Evolutionary conservation across 768 basidiomycete genomes (phyloP).

Genomic region (Kwoniella europaea): DNA sequence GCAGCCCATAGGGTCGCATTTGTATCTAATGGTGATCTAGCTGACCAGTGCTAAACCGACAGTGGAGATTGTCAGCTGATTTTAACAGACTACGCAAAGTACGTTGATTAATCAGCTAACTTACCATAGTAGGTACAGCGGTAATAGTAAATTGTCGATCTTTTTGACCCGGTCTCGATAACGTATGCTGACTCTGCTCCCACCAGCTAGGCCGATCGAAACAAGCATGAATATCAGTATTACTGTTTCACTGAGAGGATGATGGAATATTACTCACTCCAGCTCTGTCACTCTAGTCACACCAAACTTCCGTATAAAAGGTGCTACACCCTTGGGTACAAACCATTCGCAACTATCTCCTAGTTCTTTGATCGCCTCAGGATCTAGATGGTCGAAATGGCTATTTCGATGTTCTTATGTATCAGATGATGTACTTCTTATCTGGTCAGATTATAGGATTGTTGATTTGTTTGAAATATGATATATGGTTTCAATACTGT

Average conservation of each 20-base stretch:
- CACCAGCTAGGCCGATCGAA: conserved; percentile 49
- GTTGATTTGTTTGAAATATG: no score
- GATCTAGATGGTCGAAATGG: conserved; percentile 58
- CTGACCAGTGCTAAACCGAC: conserved; percentile 48
- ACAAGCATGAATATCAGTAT: not conserved
- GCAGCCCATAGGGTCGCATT: conserved; percentile 57
- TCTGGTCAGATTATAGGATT: no score
- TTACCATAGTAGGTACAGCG: conserved; percentile 51
- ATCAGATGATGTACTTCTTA: not conserved
- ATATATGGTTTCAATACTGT: no score
- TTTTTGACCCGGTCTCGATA: conserved; percentile 30
- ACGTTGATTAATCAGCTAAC: conserved; percentile 11
- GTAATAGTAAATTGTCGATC: conserved; percentile 46
- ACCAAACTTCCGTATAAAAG: conserved; percentile 47
- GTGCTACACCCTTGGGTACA: conserved; percentile 54
- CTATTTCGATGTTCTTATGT: conserved; percentile 16
- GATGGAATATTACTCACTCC: conserved; percentile 41
- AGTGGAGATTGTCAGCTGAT: not conserved
- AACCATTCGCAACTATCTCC: conserved; percentile 56
- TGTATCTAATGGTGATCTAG: conserved; percentile 53
- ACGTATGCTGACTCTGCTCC: conserved; percentile 42
- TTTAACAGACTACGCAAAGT: not conserved
- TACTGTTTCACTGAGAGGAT: not conserved
- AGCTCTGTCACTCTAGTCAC: conserved; percentile 49
- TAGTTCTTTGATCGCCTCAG: conserved; percentile 47